phyloP scores from a whole-genome alignment of 1,284 basidiomycete species.

The Pseudozyma thailandica region DNA sequence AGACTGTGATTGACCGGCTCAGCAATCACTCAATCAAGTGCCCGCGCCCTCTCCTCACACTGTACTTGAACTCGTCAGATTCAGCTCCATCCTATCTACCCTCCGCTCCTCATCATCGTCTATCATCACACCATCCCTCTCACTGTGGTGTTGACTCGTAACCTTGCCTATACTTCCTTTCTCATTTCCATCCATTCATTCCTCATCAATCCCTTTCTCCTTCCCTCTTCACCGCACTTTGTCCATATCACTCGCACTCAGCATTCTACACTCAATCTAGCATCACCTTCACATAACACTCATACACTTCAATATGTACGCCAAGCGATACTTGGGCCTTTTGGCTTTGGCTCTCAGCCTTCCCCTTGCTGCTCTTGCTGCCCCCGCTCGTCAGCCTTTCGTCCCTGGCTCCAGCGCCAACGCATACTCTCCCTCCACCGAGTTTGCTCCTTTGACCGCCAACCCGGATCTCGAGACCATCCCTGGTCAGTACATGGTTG shows the following conservation, averaged over 20 bases:
- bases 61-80: constrained; percentile 24
- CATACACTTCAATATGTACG: constrained; percentile 33
- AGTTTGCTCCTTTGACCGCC: constrained; percentile 48
- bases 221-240: neutral
- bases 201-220: neutral
- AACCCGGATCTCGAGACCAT: constrained; percentile 58
- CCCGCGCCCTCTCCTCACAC: neutral
- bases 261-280: neutral
- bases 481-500: constrained; percentile 63
- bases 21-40: too few species aligned
- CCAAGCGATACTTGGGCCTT: constrained; percentile 49
- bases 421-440: constrained; percentile 45
- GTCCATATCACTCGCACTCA: neutral
- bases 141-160: constrained; percentile 16
- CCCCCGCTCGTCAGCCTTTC: constrained; percentile 51
- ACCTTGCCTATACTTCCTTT: constrained; percentile 5
- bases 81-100: constrained; percentile 6
- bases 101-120: constrained; percentile 16
- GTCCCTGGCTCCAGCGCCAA: constrained; percentile 48
- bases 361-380: constrained; percentile 45
- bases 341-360: constrained; percentile 50
- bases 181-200: neutral
- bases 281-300: constrained; percentile 2
- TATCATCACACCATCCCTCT: constrained; percentile 15
- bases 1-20: too few species aligned